A percentile compares a stretch with the other conserved stretches of the same genome.
Evolutionary conservation across 1,139 yeast genomes (phyloP).

Genomic region (Candida sp.): DNA sequence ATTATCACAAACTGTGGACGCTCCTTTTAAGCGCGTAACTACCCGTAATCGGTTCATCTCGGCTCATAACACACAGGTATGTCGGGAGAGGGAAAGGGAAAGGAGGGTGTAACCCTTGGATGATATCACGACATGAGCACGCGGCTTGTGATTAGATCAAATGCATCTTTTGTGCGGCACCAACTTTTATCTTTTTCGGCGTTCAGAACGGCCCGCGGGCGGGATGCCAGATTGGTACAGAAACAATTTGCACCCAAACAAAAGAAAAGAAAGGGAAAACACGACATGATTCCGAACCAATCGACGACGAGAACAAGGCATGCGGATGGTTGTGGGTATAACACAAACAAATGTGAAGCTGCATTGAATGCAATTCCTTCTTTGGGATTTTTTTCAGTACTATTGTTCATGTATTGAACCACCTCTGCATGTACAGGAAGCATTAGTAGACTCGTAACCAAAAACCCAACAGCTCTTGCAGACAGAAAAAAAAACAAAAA

Average conservation of each 20-base stretch:
- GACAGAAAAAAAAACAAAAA: background rate
- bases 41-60: no score
- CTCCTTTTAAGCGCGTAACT: no score
- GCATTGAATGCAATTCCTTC: background rate
- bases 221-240: background rate
- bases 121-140: no score
- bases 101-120: no score
- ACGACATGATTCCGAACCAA: background rate
- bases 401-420: background rate
- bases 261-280: background rate
- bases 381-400: background rate
- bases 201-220: background rate
- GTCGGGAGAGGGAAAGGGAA: no score
- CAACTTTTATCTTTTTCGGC: no score
- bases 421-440: background rate
- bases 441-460: background rate
- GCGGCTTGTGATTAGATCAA: no score
- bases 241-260: background rate
- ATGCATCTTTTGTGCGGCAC: no score
- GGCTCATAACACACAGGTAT: no score
- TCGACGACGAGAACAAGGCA: background rate
- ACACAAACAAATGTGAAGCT: background rate
- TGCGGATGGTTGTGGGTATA: background rate
- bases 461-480: background rate
- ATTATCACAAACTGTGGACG: no score